A percentile compares a stretch with the other conserved stretches of the same genome.
These are phyloP conservation scores for Beauveria sp. DNA, from an alignment of 2,329 filamentous ascomycete species.

Conservation along the genomic window DNA sequence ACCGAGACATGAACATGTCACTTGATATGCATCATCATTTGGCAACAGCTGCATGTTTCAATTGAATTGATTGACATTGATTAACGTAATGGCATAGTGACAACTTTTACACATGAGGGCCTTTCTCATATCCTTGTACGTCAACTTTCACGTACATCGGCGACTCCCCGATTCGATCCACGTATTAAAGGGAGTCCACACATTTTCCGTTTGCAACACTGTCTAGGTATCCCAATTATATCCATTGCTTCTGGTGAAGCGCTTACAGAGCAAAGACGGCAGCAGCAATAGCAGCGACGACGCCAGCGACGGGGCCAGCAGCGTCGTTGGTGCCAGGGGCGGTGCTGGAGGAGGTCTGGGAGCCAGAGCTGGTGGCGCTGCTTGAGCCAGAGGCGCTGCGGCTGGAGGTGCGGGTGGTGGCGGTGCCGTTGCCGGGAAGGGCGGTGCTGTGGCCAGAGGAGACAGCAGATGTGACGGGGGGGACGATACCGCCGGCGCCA, in stretches of 20 bases:
- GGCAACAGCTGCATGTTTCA: neutral
- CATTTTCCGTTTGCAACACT: neutral
- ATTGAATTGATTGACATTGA: conserved; percentile 1
- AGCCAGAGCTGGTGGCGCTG: neutral
- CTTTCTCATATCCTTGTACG: neutral
- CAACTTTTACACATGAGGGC: conserved; percentile 3
- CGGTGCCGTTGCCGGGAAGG: conserved; percentile 14
- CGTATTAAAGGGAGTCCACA: conserved; percentile 8
- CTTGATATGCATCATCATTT: neutral
- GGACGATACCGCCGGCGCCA: neutral
- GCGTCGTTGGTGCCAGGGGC: neutral
- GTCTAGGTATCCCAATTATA: neutral
- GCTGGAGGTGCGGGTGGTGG: conserved; percentile 20
- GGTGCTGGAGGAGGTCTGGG: neutral
- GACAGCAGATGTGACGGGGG: conserved; percentile 4
- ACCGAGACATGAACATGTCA: neutral
- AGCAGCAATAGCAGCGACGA: conserved; percentile 24
- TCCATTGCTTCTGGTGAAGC: neutral
- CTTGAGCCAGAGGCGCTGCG: neutral
- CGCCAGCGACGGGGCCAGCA: conserved; percentile 20
- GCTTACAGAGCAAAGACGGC: conserved; percentile 26
- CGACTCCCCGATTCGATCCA: neutral
- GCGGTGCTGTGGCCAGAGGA: neutral
- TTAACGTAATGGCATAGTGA: conserved; percentile 5
- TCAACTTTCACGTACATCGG: neutral